Percentiles rank a stretch among this genome's conserved stretches.
phyloP scores from a whole-genome alignment of 2,329 filamentous ascomycete genomes.

The Biscogniauxia mediterranea region DNA sequence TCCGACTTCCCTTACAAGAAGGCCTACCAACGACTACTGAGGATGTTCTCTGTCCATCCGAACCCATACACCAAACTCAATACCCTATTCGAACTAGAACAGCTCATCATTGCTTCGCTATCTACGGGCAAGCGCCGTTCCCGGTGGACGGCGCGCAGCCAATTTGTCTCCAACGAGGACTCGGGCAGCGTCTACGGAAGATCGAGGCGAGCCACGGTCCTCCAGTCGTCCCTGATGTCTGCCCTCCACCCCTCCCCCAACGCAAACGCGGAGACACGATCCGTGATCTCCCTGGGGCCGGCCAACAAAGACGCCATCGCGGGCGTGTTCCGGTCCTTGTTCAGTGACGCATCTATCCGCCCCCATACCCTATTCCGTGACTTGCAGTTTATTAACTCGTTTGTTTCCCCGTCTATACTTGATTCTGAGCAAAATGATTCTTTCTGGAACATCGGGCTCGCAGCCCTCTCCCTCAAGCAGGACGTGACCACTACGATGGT shows the following conservation, averaged over 20 bases:
- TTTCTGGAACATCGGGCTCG: slow-evolving; percentile 87
- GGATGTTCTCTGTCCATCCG: slow-evolving; percentile 84
- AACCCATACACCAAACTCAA: slow-evolving; percentile 86
- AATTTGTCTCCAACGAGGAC: slow-evolving; percentile 38
- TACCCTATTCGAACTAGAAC: slow-evolving; percentile 78
- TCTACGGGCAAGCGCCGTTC: slow-evolving; percentile 50
- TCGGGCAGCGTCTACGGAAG: slow-evolving; percentile 29
- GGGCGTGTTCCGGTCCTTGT: slow-evolving; percentile 64
- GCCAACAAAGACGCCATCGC: slow-evolving; percentile 64
- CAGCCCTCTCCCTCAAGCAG: slow-evolving; percentile 83
- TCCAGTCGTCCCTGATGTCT: slow-evolving; percentile 39
- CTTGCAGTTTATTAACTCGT: slow-evolving; percentile 70
- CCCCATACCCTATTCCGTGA: slow-evolving; percentile 80
- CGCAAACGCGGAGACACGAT: slow-evolving; percentile 49
- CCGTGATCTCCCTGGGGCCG: slow-evolving; percentile 47
- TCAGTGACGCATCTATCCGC: slow-evolving; percentile 66
- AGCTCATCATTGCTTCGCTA: slow-evolving; percentile 75
- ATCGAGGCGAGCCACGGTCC: slow-evolving; percentile 57
- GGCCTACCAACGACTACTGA: slow-evolving; percentile 76
- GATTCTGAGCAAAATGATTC: slow-evolving; percentile 70
- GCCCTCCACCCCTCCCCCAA: slow-evolving; percentile 33
- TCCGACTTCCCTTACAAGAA: slow-evolving; percentile 74
- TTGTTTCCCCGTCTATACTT: slow-evolving; percentile 59
- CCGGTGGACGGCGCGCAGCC: slow-evolving; percentile 37
- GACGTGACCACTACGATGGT: slow-evolving; percentile 84